Conservation (phyloP, 1,284 basidiomycete species). For the Papiliotrema fonsecae region DNA sequence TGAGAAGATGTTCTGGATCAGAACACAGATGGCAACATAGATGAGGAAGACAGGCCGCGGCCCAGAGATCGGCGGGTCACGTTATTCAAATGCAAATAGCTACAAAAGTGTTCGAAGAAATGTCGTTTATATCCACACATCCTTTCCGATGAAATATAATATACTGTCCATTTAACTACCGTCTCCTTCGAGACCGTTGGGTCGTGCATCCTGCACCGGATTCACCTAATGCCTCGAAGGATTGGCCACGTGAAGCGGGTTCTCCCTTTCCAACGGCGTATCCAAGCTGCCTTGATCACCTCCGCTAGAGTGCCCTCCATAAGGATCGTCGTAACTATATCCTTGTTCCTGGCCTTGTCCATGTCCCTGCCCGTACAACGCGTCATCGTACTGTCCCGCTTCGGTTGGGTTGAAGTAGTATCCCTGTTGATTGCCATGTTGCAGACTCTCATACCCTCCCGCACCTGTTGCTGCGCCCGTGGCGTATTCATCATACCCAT, state of each 20-base stretch:
- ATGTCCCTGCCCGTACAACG: conserved; percentile 6
- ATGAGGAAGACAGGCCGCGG: no score
- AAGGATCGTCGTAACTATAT: conserved; percentile 19
- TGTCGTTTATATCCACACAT: no score
- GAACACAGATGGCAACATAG: no score
- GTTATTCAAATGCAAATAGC: no score
- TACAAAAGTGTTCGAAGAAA: no score
- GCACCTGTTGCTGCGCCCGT: conserved; percentile 14
- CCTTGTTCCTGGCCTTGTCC: conserved; percentile 9
- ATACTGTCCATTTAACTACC: no score
- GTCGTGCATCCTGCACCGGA: no score
- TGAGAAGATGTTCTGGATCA: no score
- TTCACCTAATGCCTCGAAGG: conserved; percentile 12
- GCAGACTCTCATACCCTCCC: conserved; percentile 21
- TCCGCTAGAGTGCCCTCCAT: conserved; percentile 8
- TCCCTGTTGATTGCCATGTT: conserved; percentile 18
- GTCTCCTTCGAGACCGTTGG: no score
- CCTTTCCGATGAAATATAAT: no score
- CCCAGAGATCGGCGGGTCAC: no score
- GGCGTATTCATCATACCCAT: conserved; percentile 4
- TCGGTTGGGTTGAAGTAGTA: conserved; percentile 44
- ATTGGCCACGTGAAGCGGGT: conserved; percentile 24
- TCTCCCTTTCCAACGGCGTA: conserved; percentile 27
- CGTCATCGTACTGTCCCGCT: conserved; percentile 21
- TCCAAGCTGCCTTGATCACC: conserved; percentile 20